A percentile compares a stretch with the other conserved stretches of the same genome.
phyloP scores from a whole-genome alignment of 495 filamentous ascomycete genomes.

The Aspergillus asperescens region DNA sequence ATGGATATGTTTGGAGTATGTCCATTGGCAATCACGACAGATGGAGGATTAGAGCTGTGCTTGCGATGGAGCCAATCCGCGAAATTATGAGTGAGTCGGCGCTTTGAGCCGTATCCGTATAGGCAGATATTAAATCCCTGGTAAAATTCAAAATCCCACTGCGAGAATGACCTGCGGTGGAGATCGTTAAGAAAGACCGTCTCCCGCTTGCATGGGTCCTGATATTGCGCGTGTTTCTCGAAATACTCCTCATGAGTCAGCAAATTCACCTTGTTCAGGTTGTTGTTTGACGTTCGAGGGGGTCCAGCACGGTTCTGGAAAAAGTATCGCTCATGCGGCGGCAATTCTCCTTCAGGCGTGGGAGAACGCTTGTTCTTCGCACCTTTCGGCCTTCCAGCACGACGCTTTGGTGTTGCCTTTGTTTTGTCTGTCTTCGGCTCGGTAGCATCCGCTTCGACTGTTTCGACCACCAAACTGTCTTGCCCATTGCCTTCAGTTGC shows the following conservation, averaged over 20 bases:
- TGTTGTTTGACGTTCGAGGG: conserved; percentile 81
- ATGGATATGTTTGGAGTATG: conserved; percentile 72
- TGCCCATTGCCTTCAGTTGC: conserved; percentile 31
- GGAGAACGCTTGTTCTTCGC: conserved; percentile 64
- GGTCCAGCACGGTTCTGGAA: conserved; percentile 80
- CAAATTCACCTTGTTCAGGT: conserved; percentile 64
- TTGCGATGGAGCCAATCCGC: conserved; percentile 62
- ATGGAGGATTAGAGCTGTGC: conserved; percentile 37
- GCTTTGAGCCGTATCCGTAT: conserved; percentile 89
- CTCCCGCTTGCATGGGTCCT: conserved; percentile 68
- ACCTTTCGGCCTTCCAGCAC: conserved; percentile 54
- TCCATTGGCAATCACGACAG: conserved; percentile 83
- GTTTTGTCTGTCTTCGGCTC: conserved; percentile 27
- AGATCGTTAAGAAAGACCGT: conserved; percentile 65
- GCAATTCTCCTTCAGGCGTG: conserved; percentile 72
- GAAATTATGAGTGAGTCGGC: conserved; percentile 68
- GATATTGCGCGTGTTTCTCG: conserved; percentile 56
- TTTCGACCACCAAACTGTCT: conserved; percentile 36
- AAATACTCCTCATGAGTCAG: conserved; percentile 93
- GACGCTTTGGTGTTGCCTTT: conserved; percentile 50
- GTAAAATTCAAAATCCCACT: conserved; percentile 88
- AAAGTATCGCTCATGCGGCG: conserved; percentile 88
- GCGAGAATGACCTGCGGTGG: conserved; percentile 75
- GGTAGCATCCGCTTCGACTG: conserved; percentile 30
- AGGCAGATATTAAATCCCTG: conserved; percentile 88